A percentile compares a stretch with the other conserved stretches of the same genome.
phyloP scores from a whole-genome alignment of 2,329 filamentous ascomycete genomes.

The Aspergillus flavus region DNA sequence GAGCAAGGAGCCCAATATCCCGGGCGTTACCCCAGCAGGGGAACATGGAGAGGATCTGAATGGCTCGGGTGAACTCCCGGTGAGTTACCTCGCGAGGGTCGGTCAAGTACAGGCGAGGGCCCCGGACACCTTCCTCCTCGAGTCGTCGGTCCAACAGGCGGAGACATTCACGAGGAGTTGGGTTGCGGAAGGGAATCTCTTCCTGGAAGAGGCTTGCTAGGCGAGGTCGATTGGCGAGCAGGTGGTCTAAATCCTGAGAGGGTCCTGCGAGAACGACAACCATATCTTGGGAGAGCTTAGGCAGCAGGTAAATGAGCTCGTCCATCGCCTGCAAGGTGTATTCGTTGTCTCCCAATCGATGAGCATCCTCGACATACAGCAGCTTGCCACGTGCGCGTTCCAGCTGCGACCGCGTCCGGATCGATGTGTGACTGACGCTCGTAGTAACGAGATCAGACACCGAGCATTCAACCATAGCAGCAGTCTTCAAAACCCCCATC shows the following conservation, averaged over 20 bases:
- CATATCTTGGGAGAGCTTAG: conserved; percentile 15
- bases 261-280: conserved; percentile 24
- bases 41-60: conserved; percentile 26
- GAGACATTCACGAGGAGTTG: conserved; percentile 23
- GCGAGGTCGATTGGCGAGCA: conserved; percentile 21
- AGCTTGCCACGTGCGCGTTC: conserved; percentile 19
- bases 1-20: conserved; percentile 20
- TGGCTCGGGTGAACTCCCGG: conserved; percentile 23
- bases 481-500: conserved; percentile 22
- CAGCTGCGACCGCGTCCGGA: conserved; percentile 16
- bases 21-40: conserved; percentile 25
- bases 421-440: conserved; percentile 8
- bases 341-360: conserved; percentile 20
- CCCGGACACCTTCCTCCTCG: conserved; percentile 16
- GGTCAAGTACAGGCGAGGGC: conserved; percentile 16
- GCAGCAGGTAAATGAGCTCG: conserved; percentile 22
- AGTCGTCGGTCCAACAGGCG: conserved; percentile 21
- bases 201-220: conserved; percentile 24
- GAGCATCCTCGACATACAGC: conserved; percentile 23
- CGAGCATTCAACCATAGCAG: conserved; percentile 19
- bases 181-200: conserved; percentile 23
- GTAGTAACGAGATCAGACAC: conserved; percentile 17
- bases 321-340: conserved; percentile 14
- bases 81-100: conserved; percentile 18
- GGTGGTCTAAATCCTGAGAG: conserved; percentile 20